Percentiles rank a stretch among this genome's conserved stretches.
phyloP scores from a whole-genome alignment of 768 basidiomycete genomes.

The Russula virescens region DNA sequence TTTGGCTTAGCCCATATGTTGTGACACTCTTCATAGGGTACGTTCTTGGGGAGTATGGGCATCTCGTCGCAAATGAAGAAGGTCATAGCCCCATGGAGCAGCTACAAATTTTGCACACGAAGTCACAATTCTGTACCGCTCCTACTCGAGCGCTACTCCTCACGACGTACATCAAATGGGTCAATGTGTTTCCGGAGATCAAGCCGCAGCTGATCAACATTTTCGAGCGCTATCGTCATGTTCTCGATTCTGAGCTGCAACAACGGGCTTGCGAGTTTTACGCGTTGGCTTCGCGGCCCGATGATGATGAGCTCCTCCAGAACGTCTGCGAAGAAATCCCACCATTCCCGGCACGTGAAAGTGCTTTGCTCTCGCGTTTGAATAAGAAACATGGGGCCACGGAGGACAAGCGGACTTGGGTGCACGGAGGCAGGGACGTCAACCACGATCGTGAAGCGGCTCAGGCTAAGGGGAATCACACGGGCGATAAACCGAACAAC shows the following conservation, averaged over 20 bases:
- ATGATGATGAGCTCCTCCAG: constrained; percentile 89
- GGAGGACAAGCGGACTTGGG: constrained; percentile 94
- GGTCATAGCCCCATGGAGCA: constrained; percentile 94
- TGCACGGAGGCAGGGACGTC: constrained; percentile 90
- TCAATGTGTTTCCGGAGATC: constrained; percentile 99
- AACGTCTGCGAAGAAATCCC: constrained; percentile 99
- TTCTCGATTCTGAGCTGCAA: constrained; percentile 94
- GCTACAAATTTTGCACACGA: constrained; percentile 87
- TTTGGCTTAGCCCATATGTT: not conserved
- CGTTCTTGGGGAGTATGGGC: constrained; percentile 96
- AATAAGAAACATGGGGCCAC: constrained; percentile 88
- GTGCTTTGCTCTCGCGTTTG: constrained; percentile 78
- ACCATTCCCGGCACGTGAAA: constrained; percentile 93
- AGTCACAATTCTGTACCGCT: constrained; percentile 91
- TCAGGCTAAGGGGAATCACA: constrained; percentile 33
- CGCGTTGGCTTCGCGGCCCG: constrained; percentile 73
- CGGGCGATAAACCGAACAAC: constrained; percentile 30
- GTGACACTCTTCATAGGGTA: constrained; percentile 54
- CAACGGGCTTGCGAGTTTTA: constrained; percentile 98
- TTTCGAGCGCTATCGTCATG: constrained; percentile 96
- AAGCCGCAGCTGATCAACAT: constrained; percentile 89
- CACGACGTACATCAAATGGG: constrained; percentile 99
- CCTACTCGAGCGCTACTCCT: constrained; percentile 87
- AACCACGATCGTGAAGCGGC: constrained; percentile 71
- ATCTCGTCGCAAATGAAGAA: constrained; percentile 91